phyloP scores from a whole-genome alignment of 345 rosid species.

The Streptanthus diversifolius region DNA sequence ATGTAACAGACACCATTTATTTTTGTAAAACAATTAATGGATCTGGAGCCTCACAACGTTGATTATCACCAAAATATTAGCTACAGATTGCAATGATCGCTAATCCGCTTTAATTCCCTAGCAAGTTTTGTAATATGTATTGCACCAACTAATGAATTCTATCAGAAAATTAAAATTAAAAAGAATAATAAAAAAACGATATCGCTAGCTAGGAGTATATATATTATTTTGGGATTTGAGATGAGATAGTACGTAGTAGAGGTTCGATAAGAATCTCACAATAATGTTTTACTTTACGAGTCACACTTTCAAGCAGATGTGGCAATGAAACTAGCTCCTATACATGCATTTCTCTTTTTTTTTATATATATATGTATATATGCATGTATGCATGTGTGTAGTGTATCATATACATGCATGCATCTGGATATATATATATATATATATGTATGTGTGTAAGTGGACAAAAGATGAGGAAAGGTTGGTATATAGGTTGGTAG shows the following conservation, averaged over 20 bases:
- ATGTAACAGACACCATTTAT: background rate
- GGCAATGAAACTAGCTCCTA: conserved; percentile 9
- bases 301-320: background rate
- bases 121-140: no score
- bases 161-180: background rate
- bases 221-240: background rate
- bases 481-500: conserved; percentile 41
- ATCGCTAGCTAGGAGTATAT: background rate
- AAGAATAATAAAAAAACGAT: background rate
- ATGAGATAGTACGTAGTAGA: background rate
- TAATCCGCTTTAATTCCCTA: no score
- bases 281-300: conserved; percentile 1
- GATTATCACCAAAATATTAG: no score
- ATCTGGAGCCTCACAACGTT: no score
- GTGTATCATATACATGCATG: conserved; percentile 4
- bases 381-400: background rate
- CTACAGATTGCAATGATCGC: no score
- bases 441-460: conserved; percentile 7
- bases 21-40: background rate
- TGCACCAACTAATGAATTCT: background rate
- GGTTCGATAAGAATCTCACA: background rate
- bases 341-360: background rate
- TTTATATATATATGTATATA: background rate
- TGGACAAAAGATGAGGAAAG: conserved; percentile 32
- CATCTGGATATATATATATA: background rate